Evolutionary conservation across 768 basidiomycete species (phyloP).

Genomic region (Terana coerulea): DNA sequence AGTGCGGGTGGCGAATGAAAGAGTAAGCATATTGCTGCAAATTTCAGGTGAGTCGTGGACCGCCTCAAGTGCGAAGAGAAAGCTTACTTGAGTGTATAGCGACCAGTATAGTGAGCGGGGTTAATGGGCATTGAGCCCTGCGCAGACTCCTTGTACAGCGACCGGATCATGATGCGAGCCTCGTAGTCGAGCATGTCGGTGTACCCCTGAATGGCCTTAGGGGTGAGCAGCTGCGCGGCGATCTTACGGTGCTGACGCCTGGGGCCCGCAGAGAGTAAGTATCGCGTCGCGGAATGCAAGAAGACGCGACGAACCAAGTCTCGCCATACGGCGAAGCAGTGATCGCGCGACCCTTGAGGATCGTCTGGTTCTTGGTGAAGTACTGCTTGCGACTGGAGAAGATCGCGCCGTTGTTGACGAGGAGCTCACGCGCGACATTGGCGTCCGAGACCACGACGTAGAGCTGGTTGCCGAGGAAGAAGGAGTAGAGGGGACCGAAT

Average conservation of each 20-base stretch:
- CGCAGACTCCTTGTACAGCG: slow-evolving; percentile 31
- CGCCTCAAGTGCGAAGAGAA: neutral
- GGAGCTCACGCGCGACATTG: slow-evolving; percentile 38
- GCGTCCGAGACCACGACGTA: slow-evolving; percentile 45
- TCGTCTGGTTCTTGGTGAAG: slow-evolving; percentile 42
- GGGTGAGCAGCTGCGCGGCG: slow-evolving; percentile 30
- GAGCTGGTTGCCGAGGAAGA: slow-evolving; percentile 45
- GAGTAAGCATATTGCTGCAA: slow-evolving; percentile 42
- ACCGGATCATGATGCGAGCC: slow-evolving; percentile 34
- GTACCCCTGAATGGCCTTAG: slow-evolving; percentile 34
- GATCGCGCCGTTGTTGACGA: slow-evolving; percentile 41
- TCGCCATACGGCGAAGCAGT: slow-evolving; percentile 43
- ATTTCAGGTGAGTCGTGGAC: slow-evolving; percentile 1
- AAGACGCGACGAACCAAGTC: slow-evolving; percentile 29
- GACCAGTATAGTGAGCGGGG: slow-evolving; percentile 36
- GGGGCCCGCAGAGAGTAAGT: neutral
- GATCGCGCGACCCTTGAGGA: slow-evolving; percentile 41
- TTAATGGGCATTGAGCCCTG: slow-evolving; percentile 33
- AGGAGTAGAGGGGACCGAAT: slow-evolving; percentile 41
- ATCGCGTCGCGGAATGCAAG: neutral
- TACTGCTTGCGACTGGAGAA: slow-evolving; percentile 45
- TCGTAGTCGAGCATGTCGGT: slow-evolving; percentile 36
- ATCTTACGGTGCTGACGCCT: slow-evolving; percentile 43
- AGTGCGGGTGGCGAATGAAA: slow-evolving; percentile 41
- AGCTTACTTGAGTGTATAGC: slow-evolving; percentile 28